These are phyloP conservation scores for Pistacia atlantica DNA, from an alignment of 345 rosid genomes.

Conservation along the genomic window DNA sequence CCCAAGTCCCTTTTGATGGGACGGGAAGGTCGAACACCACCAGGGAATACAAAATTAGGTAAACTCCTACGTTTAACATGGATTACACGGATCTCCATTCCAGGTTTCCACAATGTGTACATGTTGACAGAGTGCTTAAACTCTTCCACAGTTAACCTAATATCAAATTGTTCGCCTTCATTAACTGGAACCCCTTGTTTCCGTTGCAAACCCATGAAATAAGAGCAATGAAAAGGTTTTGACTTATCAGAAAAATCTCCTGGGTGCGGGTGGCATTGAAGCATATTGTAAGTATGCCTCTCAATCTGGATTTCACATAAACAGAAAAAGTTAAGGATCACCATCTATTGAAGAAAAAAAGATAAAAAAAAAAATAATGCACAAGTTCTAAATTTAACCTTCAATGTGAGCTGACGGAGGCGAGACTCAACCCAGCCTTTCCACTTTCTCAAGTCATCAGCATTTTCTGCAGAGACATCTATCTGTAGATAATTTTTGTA, in stretches of 20 bases:
- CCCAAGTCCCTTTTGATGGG: conserved; percentile 74
- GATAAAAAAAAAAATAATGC: background rate
- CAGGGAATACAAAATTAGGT: conserved; percentile 85
- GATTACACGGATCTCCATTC: conserved; percentile 82
- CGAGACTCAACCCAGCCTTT: conserved; percentile 99
- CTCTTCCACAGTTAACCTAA: conserved; percentile 88
- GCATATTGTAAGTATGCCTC: conserved; percentile 81
- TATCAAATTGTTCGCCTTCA: conserved; percentile 85
- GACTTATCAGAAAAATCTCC: conserved; percentile 77
- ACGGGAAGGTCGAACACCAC: conserved; percentile 77
- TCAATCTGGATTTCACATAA: conserved; percentile 62
- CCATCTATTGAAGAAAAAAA: background rate
- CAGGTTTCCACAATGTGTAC: conserved; percentile 65
- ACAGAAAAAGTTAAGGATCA: conserved; percentile 23
- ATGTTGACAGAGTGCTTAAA: conserved; percentile 68
- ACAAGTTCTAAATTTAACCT: conserved; percentile 43
- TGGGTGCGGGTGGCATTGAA: conserved; percentile 95
- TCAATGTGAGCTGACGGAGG: conserved; percentile 88
- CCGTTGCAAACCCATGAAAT: conserved; percentile 97
- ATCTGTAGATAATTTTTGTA: conserved; percentile 92
- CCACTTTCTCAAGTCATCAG: conserved; percentile 86
- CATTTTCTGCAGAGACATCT: conserved; percentile 78
- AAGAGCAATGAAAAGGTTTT: conserved; percentile 66
- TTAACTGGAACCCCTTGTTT: conserved; percentile 82
- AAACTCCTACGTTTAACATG: conserved; percentile 73